Evolutionary conservation across 2,329 filamentous ascomycete species (phyloP).

Genomic region (Sclerotinia glacialis): DNA sequence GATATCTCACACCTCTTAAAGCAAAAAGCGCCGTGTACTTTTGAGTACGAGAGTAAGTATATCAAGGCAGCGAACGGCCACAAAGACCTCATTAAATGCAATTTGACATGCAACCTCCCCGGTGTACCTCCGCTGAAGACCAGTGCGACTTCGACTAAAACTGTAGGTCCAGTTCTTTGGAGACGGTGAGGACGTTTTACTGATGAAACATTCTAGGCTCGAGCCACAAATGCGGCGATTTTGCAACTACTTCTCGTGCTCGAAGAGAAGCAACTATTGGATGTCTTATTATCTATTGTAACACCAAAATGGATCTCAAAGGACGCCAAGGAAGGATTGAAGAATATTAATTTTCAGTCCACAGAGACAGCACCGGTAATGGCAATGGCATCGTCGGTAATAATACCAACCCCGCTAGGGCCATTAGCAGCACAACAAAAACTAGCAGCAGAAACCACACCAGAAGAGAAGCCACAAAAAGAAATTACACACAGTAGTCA

Average conservation of each 20-base stretch:
- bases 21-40: background rate
- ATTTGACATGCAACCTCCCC: background rate
- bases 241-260: constrained; percentile 12
- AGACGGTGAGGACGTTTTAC: background rate
- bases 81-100: background rate
- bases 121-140: background rate
- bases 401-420: background rate
- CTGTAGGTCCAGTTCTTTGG: background rate
- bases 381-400: background rate
- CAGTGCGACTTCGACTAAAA: background rate
- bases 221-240: background rate
- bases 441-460: background rate
- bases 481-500: background rate
- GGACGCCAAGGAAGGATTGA: background rate
- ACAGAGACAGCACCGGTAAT: background rate
- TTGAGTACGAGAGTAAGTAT: background rate
- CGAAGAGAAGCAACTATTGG: constrained; percentile 1
- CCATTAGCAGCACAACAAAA: background rate
- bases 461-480: too few species aligned
- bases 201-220: background rate
- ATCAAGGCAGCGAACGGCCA: background rate
- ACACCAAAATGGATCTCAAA: background rate
- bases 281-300: background rate
- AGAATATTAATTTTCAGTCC: background rate
- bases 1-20: background rate